Base-by-base conservation (phyloP, 768 basidiomycete species). In the Saitozyma sp. region DNA sequence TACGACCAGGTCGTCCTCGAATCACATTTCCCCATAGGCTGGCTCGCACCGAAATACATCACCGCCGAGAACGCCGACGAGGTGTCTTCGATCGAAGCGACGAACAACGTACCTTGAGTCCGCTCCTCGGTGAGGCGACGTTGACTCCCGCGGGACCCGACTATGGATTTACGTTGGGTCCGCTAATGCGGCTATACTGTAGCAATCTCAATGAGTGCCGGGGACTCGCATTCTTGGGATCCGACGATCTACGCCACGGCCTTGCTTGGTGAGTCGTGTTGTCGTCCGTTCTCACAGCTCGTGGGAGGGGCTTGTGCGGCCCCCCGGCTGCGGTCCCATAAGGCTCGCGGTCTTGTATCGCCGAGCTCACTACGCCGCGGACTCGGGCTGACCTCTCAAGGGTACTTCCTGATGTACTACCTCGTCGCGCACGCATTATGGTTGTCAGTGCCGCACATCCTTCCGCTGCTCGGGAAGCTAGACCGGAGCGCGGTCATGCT, bases 211-310 rank as follows among this genome's bases (percentile, higher is more conserved):
- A 55, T 73, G 69, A 60, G 54, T 46, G 37, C 19, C 14, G 40
- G 43, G 41, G 62, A 62, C 50, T 37, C 45, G 17, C 70, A 72
- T 57, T 69, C 68, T 20, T 73, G 71, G 71, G 67, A 68, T 50
- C 64, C 66, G 19, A 70, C 64, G 13, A 50, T 65, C 10, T 73
- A 69, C 40, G 61, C 71, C 9, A 70, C 69, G 1, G 49, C 54
- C 9, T 64, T 59, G 16, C 64, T 66, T 14, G 68, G 68, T 70
- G 41, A 56, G 67, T 54, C 43, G 39, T 41, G 17, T 45, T 41
- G 39, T 45, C 29, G 2, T 29, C 29, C 29, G 29, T 29, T 29
- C 29, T 29, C 5, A 29, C 29, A 2, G 29, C 29, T 29, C 29
- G 29, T 29, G 29, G 29, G 29, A 29, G n/a, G n/a, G n/a, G n/a